Percentiles rank a stretch among this genome's conserved stretches.
These are phyloP conservation scores for Fonsecaea pedrosoi DNA, from an alignment of 2,329 filamentous ascomycete species.

Conservation along the genomic window DNA sequence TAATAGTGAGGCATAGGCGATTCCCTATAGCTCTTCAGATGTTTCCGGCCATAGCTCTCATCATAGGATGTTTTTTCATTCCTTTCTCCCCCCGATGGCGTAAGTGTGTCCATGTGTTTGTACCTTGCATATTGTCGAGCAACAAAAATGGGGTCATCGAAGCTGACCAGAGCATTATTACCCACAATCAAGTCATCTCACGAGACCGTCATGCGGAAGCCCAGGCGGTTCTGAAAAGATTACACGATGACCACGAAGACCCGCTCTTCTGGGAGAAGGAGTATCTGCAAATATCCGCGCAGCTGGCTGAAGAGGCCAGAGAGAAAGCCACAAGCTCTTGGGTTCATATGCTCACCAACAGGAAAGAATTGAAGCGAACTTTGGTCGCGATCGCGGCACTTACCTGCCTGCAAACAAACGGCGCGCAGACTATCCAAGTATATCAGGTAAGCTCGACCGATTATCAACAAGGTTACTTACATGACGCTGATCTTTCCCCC, in stretches of 20 bases:
- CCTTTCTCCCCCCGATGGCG: slow-evolving; percentile 12
- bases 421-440: neutral
- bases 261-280: slow-evolving; percentile 12
- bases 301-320: neutral
- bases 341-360: neutral
- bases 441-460: neutral
- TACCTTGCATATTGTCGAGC: no score
- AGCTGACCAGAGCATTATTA: no score
- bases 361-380: neutral
- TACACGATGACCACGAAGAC: neutral
- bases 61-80: slow-evolving; percentile 11
- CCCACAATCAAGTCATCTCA: neutral
- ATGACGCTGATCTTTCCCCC: no score
- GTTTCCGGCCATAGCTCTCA: neutral
- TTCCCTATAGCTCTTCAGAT: slow-evolving; percentile 1
- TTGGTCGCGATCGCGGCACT: neutral
- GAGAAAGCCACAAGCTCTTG: neutral
- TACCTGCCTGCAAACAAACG: neutral
- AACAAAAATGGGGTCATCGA: no score
- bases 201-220: neutral
- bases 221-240: neutral
- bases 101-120: neutral
- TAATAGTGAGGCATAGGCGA: neutral
- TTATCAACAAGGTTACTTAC: no score
- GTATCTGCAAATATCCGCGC: slow-evolving; percentile 1